A percentile compares a stretch with the other conserved stretches of the same genome.
phyloP scores from a whole-genome alignment of 768 basidiomycete species.

The Amanita fuliginea region DNA sequence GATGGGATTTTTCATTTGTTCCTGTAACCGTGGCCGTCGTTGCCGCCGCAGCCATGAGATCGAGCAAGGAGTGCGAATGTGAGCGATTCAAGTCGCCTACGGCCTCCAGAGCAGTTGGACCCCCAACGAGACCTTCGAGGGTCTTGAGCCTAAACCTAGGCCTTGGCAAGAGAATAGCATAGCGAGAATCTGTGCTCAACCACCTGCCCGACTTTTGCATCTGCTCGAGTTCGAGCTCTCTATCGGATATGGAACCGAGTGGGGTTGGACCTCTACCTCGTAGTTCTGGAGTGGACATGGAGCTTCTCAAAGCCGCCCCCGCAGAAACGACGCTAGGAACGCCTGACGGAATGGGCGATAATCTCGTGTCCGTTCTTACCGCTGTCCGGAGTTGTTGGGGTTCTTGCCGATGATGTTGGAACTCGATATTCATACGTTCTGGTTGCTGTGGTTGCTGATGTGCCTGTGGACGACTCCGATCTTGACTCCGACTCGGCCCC shows the following conservation, averaged over 20 bases:
- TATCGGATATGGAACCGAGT: background rate
- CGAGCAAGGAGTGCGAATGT: constrained; percentile 35
- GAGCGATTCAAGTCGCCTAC: constrained; percentile 8
- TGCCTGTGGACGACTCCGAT: background rate
- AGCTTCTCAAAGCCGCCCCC: constrained; percentile 32
- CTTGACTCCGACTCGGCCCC: background rate
- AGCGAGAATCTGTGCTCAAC: constrained; percentile 57
- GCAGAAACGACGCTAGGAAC: background rate
- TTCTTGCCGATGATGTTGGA: no score
- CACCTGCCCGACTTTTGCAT: constrained; percentile 41
- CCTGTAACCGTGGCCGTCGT: background rate
- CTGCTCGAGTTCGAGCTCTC: background rate
- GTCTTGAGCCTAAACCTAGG: constrained; percentile 46
- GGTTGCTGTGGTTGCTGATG: no score
- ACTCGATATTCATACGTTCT: no score
- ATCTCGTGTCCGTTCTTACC: background rate
- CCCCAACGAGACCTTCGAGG: constrained; percentile 20
- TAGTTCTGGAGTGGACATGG: constrained; percentile 60
- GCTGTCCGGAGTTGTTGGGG: no score
- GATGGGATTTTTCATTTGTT: background rate
- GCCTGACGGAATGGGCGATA: background rate
- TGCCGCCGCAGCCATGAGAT: constrained; percentile 9
- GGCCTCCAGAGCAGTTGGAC: background rate
- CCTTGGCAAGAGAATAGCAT: constrained; percentile 69
- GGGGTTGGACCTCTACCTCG: constrained; percentile 10